These are phyloP conservation scores for Pestalotiopsis sp. DNA, from an alignment of 2,329 filamentous ascomycete genomes.

Conservation along the genomic window DNA sequence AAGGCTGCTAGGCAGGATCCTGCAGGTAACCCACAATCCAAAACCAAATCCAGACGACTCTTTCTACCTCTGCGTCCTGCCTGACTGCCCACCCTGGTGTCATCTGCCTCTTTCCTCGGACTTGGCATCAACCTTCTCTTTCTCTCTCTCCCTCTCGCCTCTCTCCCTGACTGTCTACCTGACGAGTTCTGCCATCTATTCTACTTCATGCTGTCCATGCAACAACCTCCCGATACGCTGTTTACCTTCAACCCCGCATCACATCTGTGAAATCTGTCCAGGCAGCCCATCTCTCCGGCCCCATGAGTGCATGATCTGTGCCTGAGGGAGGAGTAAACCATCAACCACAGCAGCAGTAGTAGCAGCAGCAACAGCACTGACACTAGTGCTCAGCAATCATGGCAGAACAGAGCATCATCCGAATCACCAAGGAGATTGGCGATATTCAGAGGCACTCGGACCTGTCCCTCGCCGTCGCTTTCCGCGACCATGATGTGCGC, in stretches of 20 bases:
- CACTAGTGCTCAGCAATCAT: conserved; percentile 45
- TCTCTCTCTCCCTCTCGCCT: neutral
- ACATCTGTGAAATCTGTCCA: neutral
- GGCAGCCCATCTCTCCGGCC: neutral
- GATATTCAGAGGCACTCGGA: conserved; percentile 84
- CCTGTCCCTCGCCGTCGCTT: conserved; percentile 86
- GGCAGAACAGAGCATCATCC: conserved; percentile 85
- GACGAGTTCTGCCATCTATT: neutral
- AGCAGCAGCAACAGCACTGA: neutral
- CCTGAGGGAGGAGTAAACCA: neutral
- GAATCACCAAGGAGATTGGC: conserved; percentile 87
- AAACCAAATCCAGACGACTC: neutral
- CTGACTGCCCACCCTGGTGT: no score
- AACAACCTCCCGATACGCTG: neutral
- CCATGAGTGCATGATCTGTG: neutral
- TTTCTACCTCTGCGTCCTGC: no score
- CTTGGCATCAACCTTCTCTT: no score
- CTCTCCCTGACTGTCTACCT: neutral
- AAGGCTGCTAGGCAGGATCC: neutral
- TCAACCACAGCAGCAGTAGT: neutral
- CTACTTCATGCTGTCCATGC: neutral
- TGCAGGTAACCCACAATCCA: neutral
- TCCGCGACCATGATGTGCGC: conserved; percentile 84
- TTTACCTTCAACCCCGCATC: neutral
- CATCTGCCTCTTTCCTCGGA: no score